Percentiles rank a stretch among this genome's conserved stretches.
These are phyloP conservation scores for Blepharisma undulans DNA, from an alignment of 169 alveolate genomes.

Conservation along the genomic window DNA sequence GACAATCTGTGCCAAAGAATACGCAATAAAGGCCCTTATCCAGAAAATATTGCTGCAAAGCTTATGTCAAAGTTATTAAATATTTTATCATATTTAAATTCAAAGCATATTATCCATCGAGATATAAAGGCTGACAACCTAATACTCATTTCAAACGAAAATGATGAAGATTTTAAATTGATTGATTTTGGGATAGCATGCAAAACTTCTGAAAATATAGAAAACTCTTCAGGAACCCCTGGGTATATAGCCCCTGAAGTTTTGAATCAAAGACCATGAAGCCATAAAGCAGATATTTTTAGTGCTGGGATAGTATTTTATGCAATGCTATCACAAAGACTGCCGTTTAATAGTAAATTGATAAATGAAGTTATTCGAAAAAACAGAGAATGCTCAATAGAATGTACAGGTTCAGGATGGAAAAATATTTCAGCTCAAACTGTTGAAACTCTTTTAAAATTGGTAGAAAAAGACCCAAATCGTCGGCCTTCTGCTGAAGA, in stretches of 20 bases:
- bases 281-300: slow-evolving; percentile 84
- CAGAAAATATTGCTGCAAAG: background rate
- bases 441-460: background rate
- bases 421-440: slow-evolving; percentile 5
- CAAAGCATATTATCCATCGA: slow-evolving; percentile 88
- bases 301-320: slow-evolving; percentile 85
- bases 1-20: slow-evolving; percentile 10
- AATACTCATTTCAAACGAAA: slow-evolving; percentile 79
- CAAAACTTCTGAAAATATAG: slow-evolving; percentile 63
- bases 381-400: slow-evolving; percentile 35
- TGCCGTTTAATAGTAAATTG: slow-evolving; percentile 86
- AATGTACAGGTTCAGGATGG: background rate
- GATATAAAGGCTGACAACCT: slow-evolving; percentile 92
- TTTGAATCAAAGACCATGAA: slow-evolving; percentile 81
- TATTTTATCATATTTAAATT: slow-evolving; percentile 72
- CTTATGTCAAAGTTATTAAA: background rate
- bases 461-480: slow-evolving; percentile 36
- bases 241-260: slow-evolving; percentile 92
- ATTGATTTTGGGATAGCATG: slow-evolving; percentile 92
- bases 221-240: slow-evolving; percentile 78
- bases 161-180: slow-evolving; percentile 87
- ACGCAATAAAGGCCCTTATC: background rate
- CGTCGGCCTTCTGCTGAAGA: slow-evolving; percentile 27
- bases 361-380: slow-evolving; percentile 69
- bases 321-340: slow-evolving; percentile 83